A percentile compares a stretch with the other conserved stretches of the same genome.
phyloP scores from a whole-genome alignment of 257 asterid species.

The Ajuga chamaepitys region DNA sequence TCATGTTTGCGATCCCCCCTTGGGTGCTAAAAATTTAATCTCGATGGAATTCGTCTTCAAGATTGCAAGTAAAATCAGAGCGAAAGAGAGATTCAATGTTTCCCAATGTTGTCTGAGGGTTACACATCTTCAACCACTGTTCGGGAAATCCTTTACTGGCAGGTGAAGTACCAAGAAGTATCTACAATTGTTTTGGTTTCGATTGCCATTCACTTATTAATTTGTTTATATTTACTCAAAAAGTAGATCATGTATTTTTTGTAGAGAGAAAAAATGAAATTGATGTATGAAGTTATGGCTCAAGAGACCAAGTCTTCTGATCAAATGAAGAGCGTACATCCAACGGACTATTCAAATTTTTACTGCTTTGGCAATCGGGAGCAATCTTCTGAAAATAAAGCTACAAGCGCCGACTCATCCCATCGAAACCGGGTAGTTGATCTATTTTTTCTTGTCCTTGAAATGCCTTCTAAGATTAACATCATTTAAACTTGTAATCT shows the following conservation, averaged over 20 bases:
- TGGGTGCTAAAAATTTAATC: slow-evolving; percentile 24
- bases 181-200: too few relatives aligned
- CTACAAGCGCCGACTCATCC: background rate
- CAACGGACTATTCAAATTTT: slow-evolving; percentile 30
- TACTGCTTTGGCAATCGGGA: slow-evolving; percentile 35
- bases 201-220: too few relatives aligned
- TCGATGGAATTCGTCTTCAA: slow-evolving; percentile 28
- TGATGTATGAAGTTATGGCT: slow-evolving; percentile 29
- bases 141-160: slow-evolving; percentile 27
- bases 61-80: slow-evolving; percentile 19
- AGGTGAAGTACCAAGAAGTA: too few relatives aligned
- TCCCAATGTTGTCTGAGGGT: slow-evolving; percentile 43
- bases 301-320: slow-evolving; percentile 16
- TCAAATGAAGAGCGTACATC: slow-evolving; percentile 15
- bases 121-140: background rate
- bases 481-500: too few relatives aligned
- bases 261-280: slow-evolving; percentile 41
- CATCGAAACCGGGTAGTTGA: background rate
- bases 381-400: too few relatives aligned
- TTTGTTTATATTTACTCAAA: too few relatives aligned
- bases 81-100: slow-evolving; percentile 22
- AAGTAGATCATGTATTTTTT: too few relatives aligned
- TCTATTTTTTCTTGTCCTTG: too few relatives aligned
- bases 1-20: background rate
- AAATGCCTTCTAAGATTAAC: too few relatives aligned